Base-by-base conservation (phyloP, 805 yeast species). In the Torulaspora franciscae region DNA sequence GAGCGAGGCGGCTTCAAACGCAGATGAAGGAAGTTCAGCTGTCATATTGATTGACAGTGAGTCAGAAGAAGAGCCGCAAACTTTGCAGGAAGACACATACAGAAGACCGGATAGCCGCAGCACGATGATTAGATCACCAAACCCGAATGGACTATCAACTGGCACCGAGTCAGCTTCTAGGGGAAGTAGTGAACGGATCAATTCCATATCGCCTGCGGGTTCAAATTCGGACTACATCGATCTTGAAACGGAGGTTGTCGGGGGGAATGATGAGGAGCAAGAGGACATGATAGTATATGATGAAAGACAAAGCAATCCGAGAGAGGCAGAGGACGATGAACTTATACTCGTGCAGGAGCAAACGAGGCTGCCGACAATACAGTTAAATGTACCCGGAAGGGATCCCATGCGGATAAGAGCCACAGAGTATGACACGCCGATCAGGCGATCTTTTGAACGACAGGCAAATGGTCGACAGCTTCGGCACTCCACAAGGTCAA, bases 321-420 rank as follows among this genome's bases (percentile, higher is more conserved):
- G 45, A 11, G 49, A 40, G 34, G 46, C 47, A 9, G 61, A 55
- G 4, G 66, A 56, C 42, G 66, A 62, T 40, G 67, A 59, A 8
- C 30, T 62, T 11, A 39, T 54, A 29, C 64, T 68, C n/a, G 46
- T 59, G 19, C 63, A 58, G 45, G 66, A 62, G 42, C 51, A 60
- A 23, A 52, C 53, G 7, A 48, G 55, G 5, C 55, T 41, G 3
- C 59, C 65, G 2, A 43, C 50, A 6, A 54, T 60, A 5, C 44
- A 50, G 3, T 39, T 61, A 14, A 53, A 49, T 23, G 48, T 62
- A 6, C 67, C 65, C 1, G 65, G 65, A 19, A 59, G 62, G 22
- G 53, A 52, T 22, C 51, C 52, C 2, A 28, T 62, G 29, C 45
- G 50, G 23, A 50, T 62, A 7, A 42, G 43, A 32, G 55, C 61